phyloP scores from a whole-genome alignment of 805 yeast species.

The Schizosaccharomyces osmophilus region DNA sequence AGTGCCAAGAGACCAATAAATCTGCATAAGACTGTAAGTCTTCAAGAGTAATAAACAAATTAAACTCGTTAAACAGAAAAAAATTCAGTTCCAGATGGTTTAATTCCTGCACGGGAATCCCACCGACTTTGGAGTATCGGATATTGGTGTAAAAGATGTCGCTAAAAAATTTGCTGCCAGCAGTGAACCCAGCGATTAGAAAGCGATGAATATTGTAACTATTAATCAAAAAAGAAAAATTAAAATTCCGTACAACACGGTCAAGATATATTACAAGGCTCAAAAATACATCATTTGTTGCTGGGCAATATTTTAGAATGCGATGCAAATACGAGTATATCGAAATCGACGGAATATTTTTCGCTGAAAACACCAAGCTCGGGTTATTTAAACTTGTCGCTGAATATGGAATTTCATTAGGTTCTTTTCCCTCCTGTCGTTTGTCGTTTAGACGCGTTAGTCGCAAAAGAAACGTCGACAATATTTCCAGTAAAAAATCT shows the following conservation, averaged over 20 bases:
- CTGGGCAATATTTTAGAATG: slow-evolving; percentile 88
- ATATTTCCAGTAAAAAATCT: background rate
- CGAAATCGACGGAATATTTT: slow-evolving; percentile 86
- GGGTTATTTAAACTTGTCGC: slow-evolving; percentile 4
- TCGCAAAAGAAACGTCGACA: background rate
- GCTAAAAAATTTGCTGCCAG: slow-evolving; percentile 78
- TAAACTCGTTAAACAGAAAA: slow-evolving; percentile 59
- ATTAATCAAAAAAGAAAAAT: slow-evolving; percentile 63
- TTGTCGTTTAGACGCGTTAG: background rate
- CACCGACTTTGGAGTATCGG: slow-evolving; percentile 82
- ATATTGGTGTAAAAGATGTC: slow-evolving; percentile 87
- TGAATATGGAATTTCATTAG: background rate
- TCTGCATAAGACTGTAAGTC: slow-evolving; percentile 83
- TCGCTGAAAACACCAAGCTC: slow-evolving; percentile 79
- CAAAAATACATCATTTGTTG: slow-evolving; percentile 88
- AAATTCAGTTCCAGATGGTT: slow-evolving; percentile 83
- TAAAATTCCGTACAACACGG: slow-evolving; percentile 21
- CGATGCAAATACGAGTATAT: slow-evolving; percentile 72
- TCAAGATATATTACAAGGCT: slow-evolving; percentile 83
- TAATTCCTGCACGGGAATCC: slow-evolving; percentile 75
- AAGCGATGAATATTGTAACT: slow-evolving; percentile 84
- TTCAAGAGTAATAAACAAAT: slow-evolving; percentile 64
- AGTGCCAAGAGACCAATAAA: slow-evolving; percentile 23
- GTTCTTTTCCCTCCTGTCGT: slow-evolving; percentile 2
- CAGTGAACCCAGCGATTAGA: slow-evolving; percentile 84